These are phyloP conservation scores for Fragilariopsis cylindrus DNA, from an alignment of 108 stramenopile species.

Conservation along the genomic window DNA sequence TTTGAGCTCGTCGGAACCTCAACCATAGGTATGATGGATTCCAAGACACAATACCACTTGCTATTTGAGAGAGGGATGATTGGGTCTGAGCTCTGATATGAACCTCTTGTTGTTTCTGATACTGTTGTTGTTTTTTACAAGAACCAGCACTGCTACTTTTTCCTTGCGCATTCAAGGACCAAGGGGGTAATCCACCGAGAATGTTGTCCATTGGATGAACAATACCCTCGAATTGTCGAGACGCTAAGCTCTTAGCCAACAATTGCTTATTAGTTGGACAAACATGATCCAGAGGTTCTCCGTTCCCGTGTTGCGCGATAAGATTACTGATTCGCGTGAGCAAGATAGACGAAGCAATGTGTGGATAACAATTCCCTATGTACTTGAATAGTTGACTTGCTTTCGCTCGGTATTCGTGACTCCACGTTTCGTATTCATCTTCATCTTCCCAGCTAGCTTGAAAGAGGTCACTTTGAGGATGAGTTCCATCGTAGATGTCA, in stretches of 20 bases:
- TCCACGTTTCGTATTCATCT: constrained; percentile 78
- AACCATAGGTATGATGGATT: constrained; percentile 79
- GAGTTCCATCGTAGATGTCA: constrained; percentile 73
- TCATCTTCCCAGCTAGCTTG: constrained; percentile 84
- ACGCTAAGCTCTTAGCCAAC: constrained; percentile 65
- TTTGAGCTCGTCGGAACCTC: constrained; percentile 66
- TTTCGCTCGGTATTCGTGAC: constrained; percentile 72
- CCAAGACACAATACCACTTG: constrained; percentile 68
- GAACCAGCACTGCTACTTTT: constrained; percentile 14
- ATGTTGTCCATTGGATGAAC: constrained; percentile 78
- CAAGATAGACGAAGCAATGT: constrained; percentile 54
- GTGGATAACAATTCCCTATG: constrained; percentile 62
- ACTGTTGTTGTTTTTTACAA: constrained; percentile 13
- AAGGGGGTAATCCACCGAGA: constrained; percentile 68
- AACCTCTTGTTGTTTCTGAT: constrained; percentile 16
- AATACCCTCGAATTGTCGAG: constrained; percentile 72
- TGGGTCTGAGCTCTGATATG: constrained; percentile 51
- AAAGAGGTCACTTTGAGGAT: constrained; percentile 59
- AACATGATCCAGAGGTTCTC: constrained; percentile 67
- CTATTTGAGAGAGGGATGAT: constrained; percentile 61
- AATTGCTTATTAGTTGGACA: constrained; percentile 67
- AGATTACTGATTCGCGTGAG: constrained; percentile 46
- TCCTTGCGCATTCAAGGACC: constrained; percentile 43
- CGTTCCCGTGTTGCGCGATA: constrained; percentile 61
- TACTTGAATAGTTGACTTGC: constrained; percentile 72